These are phyloP conservation scores for Trypanosoma rangeli DNA, from an alignment of 208 protist genomes.

Conservation along the genomic window DNA sequence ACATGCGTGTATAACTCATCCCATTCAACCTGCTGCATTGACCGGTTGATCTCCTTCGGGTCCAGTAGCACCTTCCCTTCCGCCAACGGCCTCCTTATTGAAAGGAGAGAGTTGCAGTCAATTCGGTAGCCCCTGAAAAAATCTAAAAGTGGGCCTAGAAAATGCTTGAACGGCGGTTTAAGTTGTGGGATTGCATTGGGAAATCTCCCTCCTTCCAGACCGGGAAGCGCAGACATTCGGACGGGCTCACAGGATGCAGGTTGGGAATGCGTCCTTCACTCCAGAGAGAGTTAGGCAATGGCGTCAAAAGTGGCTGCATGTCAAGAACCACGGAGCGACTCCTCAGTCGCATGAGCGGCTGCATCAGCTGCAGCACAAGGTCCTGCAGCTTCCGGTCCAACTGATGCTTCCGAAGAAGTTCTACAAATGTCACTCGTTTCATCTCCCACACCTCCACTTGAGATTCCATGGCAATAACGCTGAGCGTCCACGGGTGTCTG, in stretches of 20 bases:
- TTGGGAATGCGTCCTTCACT: slow-evolving; percentile 54
- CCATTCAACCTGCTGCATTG: too few relatives aligned
- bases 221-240: slow-evolving; percentile 44
- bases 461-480: slow-evolving; percentile 60
- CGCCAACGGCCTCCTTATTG: too few relatives aligned
- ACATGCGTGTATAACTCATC: too few relatives aligned
- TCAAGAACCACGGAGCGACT: slow-evolving; percentile 39
- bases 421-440: slow-evolving; percentile 50
- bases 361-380: slow-evolving; percentile 67
- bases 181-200: slow-evolving; percentile 29
- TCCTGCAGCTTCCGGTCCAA: slow-evolving; percentile 52
- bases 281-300: slow-evolving; percentile 77
- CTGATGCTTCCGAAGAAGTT: slow-evolving; percentile 54
- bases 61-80: too few relatives aligned
- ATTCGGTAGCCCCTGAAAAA: too few relatives aligned
- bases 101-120: too few relatives aligned
- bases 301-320: slow-evolving; percentile 67
- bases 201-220: slow-evolving; percentile 75
- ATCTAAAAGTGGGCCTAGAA: not conserved
- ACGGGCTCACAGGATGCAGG: slow-evolving; percentile 55
- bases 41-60: too few relatives aligned
- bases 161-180: not conserved
- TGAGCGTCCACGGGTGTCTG: slow-evolving; percentile 71
- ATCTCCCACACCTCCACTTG: slow-evolving; percentile 78
- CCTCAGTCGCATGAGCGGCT: slow-evolving; percentile 43